Evolutionary conservation across 176 grass and related monocot genomes (phyloP).

Genomic region (Typha latifolia): DNA sequence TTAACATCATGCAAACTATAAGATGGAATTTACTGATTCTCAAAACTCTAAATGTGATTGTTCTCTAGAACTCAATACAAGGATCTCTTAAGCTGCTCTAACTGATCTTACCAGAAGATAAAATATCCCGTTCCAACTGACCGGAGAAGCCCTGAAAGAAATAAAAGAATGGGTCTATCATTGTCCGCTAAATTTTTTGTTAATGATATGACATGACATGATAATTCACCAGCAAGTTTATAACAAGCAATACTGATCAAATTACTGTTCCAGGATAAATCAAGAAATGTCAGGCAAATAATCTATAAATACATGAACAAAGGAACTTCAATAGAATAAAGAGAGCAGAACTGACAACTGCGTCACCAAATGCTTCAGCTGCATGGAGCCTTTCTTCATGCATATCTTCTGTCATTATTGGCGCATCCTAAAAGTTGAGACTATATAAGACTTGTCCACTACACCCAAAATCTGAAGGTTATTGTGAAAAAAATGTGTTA

Average conservation of each 20-base stretch:
- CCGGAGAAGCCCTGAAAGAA: constrained; percentile 66
- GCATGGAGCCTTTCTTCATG: constrained; percentile 97
- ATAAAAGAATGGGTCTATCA: constrained; percentile 22
- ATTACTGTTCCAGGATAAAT: not conserved
- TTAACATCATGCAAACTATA: not conserved
- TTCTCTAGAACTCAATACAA: not conserved
- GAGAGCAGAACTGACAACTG: constrained; percentile 49
- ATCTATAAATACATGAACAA: constrained; percentile 9
- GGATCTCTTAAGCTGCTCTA: constrained; percentile 1
- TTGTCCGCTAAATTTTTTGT: constrained; percentile 13
- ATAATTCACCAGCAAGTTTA: constrained; percentile 1
- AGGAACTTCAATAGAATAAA: not conserved
- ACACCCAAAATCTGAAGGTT: constrained; percentile 14
- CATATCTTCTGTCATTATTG: constrained; percentile 99
- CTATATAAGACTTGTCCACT: constrained; percentile 21
- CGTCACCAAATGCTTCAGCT: constrained; percentile 71
- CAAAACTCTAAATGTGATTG: not conserved
- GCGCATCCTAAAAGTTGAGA: constrained; percentile 71
- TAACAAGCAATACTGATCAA: not conserved
- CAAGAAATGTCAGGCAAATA: constrained; percentile 3
- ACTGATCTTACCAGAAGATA: constrained; percentile 69
- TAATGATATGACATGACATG: not conserved
- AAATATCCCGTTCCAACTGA: constrained; percentile 86
- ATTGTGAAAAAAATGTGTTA: not conserved
- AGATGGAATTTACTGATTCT: not conserved